These are phyloP conservation scores for Alliaria petiolata DNA, from an alignment of 345 rosid species.

Conservation along the genomic window DNA sequence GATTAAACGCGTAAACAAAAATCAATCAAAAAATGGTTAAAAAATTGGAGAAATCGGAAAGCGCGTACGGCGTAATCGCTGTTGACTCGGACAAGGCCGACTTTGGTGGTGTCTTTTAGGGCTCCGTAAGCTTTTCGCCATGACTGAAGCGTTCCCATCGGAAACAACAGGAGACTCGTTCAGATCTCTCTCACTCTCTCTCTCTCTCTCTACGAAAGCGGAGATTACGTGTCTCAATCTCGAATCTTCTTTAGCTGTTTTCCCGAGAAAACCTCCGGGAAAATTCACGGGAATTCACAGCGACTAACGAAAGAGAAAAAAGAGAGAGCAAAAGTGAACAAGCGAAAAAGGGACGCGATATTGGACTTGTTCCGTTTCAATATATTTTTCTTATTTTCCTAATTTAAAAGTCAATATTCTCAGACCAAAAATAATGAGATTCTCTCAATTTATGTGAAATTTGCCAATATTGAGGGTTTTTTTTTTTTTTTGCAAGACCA, in stretches of 20 bases:
- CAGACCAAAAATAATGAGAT: background rate
- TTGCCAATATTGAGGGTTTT: background rate
- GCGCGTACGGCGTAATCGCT: constrained; percentile 83
- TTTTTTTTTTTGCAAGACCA: no score
- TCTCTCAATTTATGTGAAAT: background rate
- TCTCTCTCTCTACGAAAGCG: background rate
- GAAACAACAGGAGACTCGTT: constrained; percentile 23
- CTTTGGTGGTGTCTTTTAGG: constrained; percentile 95
- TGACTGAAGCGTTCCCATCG: constrained; percentile 92
- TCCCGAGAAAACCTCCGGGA: constrained; percentile 20
- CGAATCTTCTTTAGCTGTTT: background rate
- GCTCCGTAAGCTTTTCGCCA: constrained; percentile 98
- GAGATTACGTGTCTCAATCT: constrained; percentile 19
- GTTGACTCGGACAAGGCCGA: constrained; percentile 99
- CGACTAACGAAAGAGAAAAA: background rate
- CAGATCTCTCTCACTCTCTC: constrained; percentile 37
- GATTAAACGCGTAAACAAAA: background rate
- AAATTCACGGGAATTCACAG: constrained; percentile 16
- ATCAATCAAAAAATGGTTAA: background rate
- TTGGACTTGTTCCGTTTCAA: constrained; percentile 15
- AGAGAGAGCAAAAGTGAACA: constrained; percentile 17
- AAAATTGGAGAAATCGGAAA: background rate
- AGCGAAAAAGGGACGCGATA: background rate
- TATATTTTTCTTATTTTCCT: background rate
- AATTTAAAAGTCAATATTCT: background rate